Percentiles rank a stretch among this genome's conserved stretches.
Evolutionary conservation across 441 rosid species (phyloP).

Genomic region (Adansonia madagascariensis): DNA sequence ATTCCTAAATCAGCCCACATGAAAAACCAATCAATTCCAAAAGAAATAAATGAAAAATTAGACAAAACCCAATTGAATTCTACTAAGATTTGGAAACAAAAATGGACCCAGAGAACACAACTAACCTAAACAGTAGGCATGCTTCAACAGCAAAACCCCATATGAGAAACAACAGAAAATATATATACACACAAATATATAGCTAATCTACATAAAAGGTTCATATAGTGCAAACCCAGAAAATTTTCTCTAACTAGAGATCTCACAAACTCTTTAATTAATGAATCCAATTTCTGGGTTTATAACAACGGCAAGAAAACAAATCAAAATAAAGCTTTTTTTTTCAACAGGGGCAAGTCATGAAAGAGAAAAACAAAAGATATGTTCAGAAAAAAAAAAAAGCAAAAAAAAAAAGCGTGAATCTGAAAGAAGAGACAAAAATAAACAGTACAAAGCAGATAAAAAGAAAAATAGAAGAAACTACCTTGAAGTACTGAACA

Average conservation of each 20-base stretch:
- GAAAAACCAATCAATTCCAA: slow-evolving; percentile 17
- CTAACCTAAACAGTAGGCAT: not conserved
- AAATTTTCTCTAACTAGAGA: not conserved
- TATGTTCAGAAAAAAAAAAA: not conserved
- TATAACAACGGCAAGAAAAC: not conserved
- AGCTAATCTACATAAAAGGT: not conserved
- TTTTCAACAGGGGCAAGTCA: not conserved
- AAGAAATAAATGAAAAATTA: not conserved
- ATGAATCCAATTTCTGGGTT: not conserved
- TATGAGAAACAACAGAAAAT: not conserved
- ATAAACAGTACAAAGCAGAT: not conserved
- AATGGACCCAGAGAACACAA: slow-evolving; percentile 6
- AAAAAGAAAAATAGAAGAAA: not conserved
- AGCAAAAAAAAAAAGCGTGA: not conserved
- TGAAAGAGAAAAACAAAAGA: not conserved
- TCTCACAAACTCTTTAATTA: slow-evolving; percentile 7
- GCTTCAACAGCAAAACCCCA: slow-evolving; percentile 16
- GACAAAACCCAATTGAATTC: not conserved
- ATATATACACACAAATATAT: not conserved
- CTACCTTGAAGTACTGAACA: slow-evolving; percentile 9
- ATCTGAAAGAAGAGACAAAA: not conserved
- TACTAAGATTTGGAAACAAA: not conserved
- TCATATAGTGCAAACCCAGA: not conserved
- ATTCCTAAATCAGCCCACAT: slow-evolving; percentile 18
- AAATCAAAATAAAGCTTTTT: not conserved